These are phyloP conservation scores for Pichia cephalocereana DNA, from an alignment of 805 yeast genomes.

Conservation along the genomic window DNA sequence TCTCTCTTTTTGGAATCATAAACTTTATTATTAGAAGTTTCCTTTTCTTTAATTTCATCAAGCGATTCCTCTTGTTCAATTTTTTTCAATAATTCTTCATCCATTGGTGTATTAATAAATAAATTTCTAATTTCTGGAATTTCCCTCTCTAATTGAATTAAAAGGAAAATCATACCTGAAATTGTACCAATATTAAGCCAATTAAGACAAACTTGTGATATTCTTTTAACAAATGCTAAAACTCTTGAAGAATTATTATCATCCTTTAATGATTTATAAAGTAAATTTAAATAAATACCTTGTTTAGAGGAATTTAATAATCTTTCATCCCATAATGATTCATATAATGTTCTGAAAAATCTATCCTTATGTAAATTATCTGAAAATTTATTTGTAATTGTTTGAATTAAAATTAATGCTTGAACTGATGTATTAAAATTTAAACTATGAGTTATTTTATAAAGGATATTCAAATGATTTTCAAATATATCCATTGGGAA, in stretches of 20 bases:
- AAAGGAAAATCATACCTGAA: conserved; percentile 69
- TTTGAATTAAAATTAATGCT: conserved; percentile 78
- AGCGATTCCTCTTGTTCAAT: conserved; percentile 28
- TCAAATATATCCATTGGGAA: conserved; percentile 62
- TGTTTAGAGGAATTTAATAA: conserved; percentile 83
- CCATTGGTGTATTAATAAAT: conserved; percentile 44
- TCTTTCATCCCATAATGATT: conserved; percentile 78
- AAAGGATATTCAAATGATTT: conserved; percentile 73
- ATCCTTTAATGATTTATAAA: conserved; percentile 72
- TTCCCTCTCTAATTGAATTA: conserved; percentile 57
- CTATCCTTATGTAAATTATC: conserved; percentile 38
- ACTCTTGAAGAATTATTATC: conserved; percentile 60
- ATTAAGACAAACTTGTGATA: conserved; percentile 72
- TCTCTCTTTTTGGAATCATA: conserved; percentile 90
- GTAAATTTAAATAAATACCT: conserved; percentile 78
- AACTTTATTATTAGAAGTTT: conserved; percentile 9
- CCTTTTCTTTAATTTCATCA: conserved; percentile 20
- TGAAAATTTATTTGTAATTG: conserved; percentile 53
- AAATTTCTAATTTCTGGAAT: conserved; percentile 62
- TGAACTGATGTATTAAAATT: conserved; percentile 93
- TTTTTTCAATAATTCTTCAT: conserved; percentile 40
- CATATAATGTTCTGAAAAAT: conserved; percentile 82
- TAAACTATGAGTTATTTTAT: conserved; percentile 85
- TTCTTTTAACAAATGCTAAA: conserved; percentile 83
- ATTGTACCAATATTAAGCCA: conserved; percentile 88